phyloP scores from a whole-genome alignment of 441 rosid genomes.

The Capsella rubella region DNA sequence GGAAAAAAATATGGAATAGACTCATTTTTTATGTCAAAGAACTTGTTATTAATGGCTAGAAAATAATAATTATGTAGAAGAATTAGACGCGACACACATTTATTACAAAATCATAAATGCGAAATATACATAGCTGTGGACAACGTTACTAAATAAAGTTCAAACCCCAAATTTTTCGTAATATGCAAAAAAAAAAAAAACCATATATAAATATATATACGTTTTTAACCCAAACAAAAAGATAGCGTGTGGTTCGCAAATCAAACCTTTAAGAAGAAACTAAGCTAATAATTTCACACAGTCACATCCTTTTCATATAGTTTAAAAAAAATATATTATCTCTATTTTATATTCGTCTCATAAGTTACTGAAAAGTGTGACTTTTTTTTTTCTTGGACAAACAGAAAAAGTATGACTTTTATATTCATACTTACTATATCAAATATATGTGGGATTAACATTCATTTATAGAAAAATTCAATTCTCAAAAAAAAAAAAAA shows the following conservation, averaged over 20 bases:
- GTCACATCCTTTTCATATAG: slow-evolving; percentile 44
- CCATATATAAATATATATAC: neutral
- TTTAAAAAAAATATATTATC: no score
- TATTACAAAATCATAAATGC: slow-evolving; percentile 43
- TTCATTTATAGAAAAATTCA: neutral
- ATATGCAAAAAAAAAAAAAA: neutral
- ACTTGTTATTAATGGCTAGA: neutral
- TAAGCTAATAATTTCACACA: slow-evolving; percentile 35
- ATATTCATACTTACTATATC: slow-evolving; percentile 30
- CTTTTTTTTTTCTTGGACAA: neutral
- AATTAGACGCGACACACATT: slow-evolving; percentile 38
- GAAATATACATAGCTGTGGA: slow-evolving; percentile 38
- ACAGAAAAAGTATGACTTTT: slow-evolving; percentile 30
- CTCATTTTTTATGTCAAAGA: slow-evolving; percentile 17
- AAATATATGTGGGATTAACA: neutral
- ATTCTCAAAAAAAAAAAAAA: neutral
- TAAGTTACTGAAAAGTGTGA: slow-evolving; percentile 40
- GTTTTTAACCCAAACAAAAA: slow-evolving; percentile 37
- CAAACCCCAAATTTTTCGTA: neutral
- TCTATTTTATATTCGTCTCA: neutral
- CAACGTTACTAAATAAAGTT: slow-evolving; percentile 34
- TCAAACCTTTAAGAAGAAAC: slow-evolving; percentile 39
- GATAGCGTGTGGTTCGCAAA: slow-evolving; percentile 44
- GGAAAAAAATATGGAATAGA: neutral
- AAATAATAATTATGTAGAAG: slow-evolving; percentile 26